These are phyloP conservation scores for Coprinopsis marcescibilis DNA, from an alignment of 768 basidiomycete genomes.

Conservation along the genomic window DNA sequence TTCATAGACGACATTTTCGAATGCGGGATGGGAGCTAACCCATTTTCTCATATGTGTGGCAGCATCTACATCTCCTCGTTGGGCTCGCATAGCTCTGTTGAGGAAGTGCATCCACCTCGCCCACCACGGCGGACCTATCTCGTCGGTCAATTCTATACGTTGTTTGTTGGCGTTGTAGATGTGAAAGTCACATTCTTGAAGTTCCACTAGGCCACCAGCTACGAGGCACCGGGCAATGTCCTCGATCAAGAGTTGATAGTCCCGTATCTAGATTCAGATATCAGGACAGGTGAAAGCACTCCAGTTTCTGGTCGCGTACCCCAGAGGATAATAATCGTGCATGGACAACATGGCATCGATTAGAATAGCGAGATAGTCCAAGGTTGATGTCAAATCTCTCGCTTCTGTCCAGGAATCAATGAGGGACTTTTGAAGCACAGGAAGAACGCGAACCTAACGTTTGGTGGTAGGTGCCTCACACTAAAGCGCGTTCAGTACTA, in stretches of 20 bases:
- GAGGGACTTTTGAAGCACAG: neutral
- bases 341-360: conserved; percentile 72
- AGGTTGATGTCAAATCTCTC: conserved; percentile 84
- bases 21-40: conserved; percentile 48
- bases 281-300: conserved; percentile 5
- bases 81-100: conserved; percentile 44
- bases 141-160: conserved; percentile 27
- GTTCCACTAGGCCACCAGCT: conserved; percentile 60
- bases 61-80: conserved; percentile 26
- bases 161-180: conserved; percentile 46
- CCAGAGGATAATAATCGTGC: conserved; percentile 68
- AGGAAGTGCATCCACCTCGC: conserved; percentile 57
- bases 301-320: conserved; percentile 37
- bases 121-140: conserved; percentile 49
- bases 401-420: conserved; percentile 37
- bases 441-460: conserved; percentile 46
- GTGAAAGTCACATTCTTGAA: conserved; percentile 67
- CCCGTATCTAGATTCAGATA: conserved; percentile 53
- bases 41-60: conserved; percentile 38
- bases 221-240: conserved; percentile 63
- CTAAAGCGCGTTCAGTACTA: conserved; percentile 13
- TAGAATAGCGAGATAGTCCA: conserved; percentile 76
- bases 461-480: conserved; percentile 57
- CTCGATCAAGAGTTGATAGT: conserved; percentile 59
- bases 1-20: conserved; percentile 52